Evolutionary conservation across 805 yeast genomes (phyloP), one percentile per base, ranked within the genome.

Genomic region (Kluyveromyces siamensis): DNA sequence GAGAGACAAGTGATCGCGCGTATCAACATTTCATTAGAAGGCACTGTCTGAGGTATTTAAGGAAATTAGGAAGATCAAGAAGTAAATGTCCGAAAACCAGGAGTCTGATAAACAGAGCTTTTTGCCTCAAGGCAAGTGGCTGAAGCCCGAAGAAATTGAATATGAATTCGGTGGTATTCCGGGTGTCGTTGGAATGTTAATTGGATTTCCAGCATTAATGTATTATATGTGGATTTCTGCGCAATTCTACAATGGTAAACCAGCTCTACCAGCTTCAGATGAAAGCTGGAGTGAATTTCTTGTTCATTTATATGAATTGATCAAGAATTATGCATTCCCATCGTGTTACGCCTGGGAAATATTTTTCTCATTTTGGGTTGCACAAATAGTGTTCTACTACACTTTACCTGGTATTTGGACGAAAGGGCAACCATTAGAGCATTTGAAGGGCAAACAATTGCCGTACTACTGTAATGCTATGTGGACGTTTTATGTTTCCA

Each of bases 181-280:
- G 7, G 99, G 99, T 49, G 96, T 88, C 44, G 50, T 83, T 18
- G 91, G 90, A 7, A 91, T 93, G 98, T 79, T 91, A 82, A 63
- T 79, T 41, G 95, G 96, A 2, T 93, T 93, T 71, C 99, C 99
- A 8, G 62, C 83, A 43, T 73, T 93, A 61, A 93, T 93, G 99
- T 87, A 84, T 75, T 93, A 93, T 70, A 84, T 93, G 93, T 91
- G 96, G 95, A 81, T 91, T 48, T 77, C 88, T 59, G 91, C 93
- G 46, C 77, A 79, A 52, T 89, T 84, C 66, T 87, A 88, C 68
- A 72, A 72, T 53, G 96, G 96, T 1, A 61, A 71, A 44, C 74
- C 87, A 27, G 88, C 96, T 21, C 69, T 74, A 66, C 96, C 96
- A 2, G 80, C 71, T 45, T 80, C 84, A 66, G 58, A 76, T 8